Conservation (phyloP, 179 eudicot genomes). For the Patellifolia procumbens region DNA sequence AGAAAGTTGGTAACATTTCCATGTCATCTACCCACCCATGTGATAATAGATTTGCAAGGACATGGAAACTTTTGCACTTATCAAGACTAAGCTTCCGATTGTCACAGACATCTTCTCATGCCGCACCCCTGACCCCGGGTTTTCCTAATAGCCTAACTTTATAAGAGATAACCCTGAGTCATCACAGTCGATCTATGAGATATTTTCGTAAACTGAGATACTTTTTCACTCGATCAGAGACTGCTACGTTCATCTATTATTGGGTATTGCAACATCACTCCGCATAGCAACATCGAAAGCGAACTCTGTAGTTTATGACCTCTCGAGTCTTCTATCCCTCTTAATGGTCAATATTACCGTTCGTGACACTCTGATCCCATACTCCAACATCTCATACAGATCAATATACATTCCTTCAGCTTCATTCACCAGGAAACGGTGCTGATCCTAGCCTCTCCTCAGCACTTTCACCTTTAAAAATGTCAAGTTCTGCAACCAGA, state of each 20-base stretch:
- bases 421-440: not conserved
- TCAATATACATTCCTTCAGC: not conserved
- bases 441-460: not conserved
- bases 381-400: not conserved
- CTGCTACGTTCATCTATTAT: not conserved
- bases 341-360: too few species aligned
- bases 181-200: too few species aligned
- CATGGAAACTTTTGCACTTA: not conserved
- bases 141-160: too few species aligned
- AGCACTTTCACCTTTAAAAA: not conserved
- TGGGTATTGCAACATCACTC: not conserved
- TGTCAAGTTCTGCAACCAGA: not conserved
- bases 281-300: not conserved
- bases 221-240: not conserved
- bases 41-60: not conserved
- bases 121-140: too few species aligned
- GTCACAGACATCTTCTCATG: too few species aligned
- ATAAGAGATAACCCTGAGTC: too few species aligned
- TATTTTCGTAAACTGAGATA: not conserved
- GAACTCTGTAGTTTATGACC: too few species aligned
- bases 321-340: too few species aligned
- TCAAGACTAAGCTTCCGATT: not conserved
- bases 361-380: not conserved
- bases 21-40: not conserved
- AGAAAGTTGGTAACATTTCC: not conserved